Base-by-base conservation (phyloP, 2,329 filamentous ascomycete species). In the Mollisia scopiformis region DNA sequence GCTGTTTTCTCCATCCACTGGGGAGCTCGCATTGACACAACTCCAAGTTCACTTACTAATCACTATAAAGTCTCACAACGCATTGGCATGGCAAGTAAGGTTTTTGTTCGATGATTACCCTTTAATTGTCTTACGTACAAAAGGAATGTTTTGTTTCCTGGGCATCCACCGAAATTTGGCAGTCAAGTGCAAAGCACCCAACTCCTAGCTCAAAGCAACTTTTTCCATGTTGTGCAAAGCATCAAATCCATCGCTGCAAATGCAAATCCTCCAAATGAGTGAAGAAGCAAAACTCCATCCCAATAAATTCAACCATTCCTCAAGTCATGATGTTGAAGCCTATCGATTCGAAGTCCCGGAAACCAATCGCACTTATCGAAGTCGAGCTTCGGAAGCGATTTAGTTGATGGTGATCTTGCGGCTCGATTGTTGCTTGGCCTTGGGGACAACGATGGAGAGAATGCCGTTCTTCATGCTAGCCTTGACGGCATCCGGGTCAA, bases 401-500 rank as follows among this genome's bases (percentile, higher is more conserved):
- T 66, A 68, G 19, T 57, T 49, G 56, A 88, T 79, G 30, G 74
- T 68, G 67, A 89, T 86, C 75, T 83, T 84, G 69, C 81, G 80
- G 33, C 76, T 70, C 74, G 84, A 80, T 64, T 79, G 78, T 80
- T 84, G 86, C 77, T 82, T 84, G 25, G 84, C 82, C 81, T 90
- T 91, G 54, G 89, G 89, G 19, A 91, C 83, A 27, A 79, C 71
- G 61, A 92, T 80, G 67, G 74, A 84, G 66, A 92, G 78, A 64
- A 91, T 80, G 28, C 89, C 89, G 62, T 91, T 83, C 75, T 85
- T 83, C 68, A 91, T 83, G 57, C 73, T 80, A 53, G 89, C 89
- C 47, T 75, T 79, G 58, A 92, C 88, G 2, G 70, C 76, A 16
- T 87, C 84, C 69, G 85, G 82, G 70, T 90, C 85, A 62, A 92